Evolutionary conservation across 257 asterid species (phyloP).

Genomic region (Rubia yunnanensis): DNA sequence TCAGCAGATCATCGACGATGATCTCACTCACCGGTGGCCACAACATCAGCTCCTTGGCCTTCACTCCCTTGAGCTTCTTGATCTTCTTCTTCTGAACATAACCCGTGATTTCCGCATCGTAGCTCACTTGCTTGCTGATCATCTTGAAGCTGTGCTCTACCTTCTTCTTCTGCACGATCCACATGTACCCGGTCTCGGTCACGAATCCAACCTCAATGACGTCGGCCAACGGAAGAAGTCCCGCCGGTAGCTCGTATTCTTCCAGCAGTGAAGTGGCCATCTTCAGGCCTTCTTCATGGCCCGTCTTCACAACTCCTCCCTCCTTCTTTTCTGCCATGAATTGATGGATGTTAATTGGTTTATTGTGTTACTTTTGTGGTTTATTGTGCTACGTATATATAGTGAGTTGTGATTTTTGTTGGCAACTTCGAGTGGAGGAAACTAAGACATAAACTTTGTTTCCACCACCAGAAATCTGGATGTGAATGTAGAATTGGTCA

Average conservation of each 20-base stretch:
- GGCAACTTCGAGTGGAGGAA: constrained; percentile 25
- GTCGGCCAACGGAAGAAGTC: constrained; percentile 62
- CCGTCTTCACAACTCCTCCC: constrained; percentile 49
- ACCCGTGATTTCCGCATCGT: constrained; percentile 38
- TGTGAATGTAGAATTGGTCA: not conserved
- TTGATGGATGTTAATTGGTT: constrained; percentile 2
- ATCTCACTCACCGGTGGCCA: constrained; percentile 73
- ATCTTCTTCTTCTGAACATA: constrained; percentile 47
- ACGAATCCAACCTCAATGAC: constrained; percentile 66
- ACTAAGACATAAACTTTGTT: constrained; percentile 33
- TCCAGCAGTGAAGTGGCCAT: constrained; percentile 45
- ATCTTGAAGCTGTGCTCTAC: constrained; percentile 56
- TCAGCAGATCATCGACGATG: constrained; percentile 31
- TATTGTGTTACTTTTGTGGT: not conserved
- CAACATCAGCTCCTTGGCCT: constrained; percentile 59
- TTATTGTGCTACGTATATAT: constrained; percentile 19
- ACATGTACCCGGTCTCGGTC: constrained; percentile 55
- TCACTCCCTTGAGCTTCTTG: constrained; percentile 69
- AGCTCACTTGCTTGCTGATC: constrained; percentile 54
- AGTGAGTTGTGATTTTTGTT: constrained; percentile 3
- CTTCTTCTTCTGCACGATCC: constrained; percentile 57
- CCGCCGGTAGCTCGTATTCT: constrained; percentile 58
- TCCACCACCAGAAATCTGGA: constrained; percentile 17
- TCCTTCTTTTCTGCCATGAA: constrained; percentile 29
- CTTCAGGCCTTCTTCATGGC: constrained; percentile 50